These are phyloP conservation scores for Boletellus ananas DNA, from an alignment of 768 basidiomycete genomes.

Conservation along the genomic window DNA sequence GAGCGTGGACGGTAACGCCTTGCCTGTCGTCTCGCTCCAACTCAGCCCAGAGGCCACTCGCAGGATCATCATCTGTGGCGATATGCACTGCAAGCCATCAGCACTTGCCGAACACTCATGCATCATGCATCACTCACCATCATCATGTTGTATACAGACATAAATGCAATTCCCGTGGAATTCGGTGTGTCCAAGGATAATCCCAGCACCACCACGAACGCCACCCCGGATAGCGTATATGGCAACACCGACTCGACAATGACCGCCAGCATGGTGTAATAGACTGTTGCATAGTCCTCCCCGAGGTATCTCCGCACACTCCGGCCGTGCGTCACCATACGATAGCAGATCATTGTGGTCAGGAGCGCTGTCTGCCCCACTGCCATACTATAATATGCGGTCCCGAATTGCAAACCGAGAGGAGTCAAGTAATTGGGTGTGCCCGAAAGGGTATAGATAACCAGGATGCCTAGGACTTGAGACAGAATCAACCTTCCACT, in stretches of 20 bases:
- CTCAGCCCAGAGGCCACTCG: constrained; percentile 18
- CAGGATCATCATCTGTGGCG: constrained; percentile 25
- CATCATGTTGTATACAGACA: constrained; percentile 20
- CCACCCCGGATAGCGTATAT: constrained; percentile 25
- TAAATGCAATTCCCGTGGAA: constrained; percentile 11
- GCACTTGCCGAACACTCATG: too few species aligned
- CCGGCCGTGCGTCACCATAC: constrained; percentile 15
- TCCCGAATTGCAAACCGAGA: constrained; percentile 12
- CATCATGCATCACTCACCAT: constrained; percentile 21
- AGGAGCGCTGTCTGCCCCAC: constrained; percentile 20
- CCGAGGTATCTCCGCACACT: constrained; percentile 16
- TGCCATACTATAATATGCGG: too few species aligned
- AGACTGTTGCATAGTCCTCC: constrained; percentile 15
- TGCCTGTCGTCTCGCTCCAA: constrained; percentile 12
- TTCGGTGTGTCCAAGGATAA: constrained; percentile 22
- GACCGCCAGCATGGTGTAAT: constrained; percentile 18
- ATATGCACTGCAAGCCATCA: constrained; percentile 18
- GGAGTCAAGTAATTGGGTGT: constrained; percentile 18
- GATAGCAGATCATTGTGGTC: constrained; percentile 19
- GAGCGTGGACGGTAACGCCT: constrained; percentile 3
- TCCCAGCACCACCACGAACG: constrained; percentile 22
- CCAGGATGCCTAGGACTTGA: constrained; percentile 18
- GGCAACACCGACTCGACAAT: constrained; percentile 26
- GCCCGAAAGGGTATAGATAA: constrained; percentile 9
- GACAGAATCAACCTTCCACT: not conserved